Base-by-base conservation (phyloP, 2,329 filamentous ascomycete genomes). In the Arthrobotrys sinensis region DNA sequence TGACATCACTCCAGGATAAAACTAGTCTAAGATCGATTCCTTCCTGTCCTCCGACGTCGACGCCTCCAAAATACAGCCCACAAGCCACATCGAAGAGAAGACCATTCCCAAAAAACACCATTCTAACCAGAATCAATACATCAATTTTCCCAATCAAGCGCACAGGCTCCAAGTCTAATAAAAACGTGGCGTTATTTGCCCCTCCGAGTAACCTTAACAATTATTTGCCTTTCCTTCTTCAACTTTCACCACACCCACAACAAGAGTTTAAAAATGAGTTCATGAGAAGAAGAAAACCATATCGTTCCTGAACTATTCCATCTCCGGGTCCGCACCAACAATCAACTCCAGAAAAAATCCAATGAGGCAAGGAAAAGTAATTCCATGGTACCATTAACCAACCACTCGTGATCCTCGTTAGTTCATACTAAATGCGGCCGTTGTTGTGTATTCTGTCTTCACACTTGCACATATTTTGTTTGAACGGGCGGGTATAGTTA, bases 271-370 rank as follows among this genome's bases (percentile, higher is more conserved):
- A 45, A 16, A 45, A 5, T 3, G n/a, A 45, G n/a, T 45, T 14
- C 4, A 36, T 12, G 24, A 3, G 24, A 34, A 64, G 14, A 68
- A 45, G 24, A 48, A 40, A 63, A 21, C 3, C 11, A 24, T 24
- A 50, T 19, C 16, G 71, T 64, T 16, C 73, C 65, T 66, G 73
- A 43, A 66, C 65, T 40, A 77, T 77, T 40, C 73, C 60, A 77
- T 66, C 63, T 16, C 65, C 66, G 73, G 72, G 34, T 10, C 19
- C 40, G 24, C 32, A 63, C 34, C 16, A 8, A 34, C 16, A 19
- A 21, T 16, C 16, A 32, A 10, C 21, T 53, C 7, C 24, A 21
- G 34, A 46, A 60, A n/a, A 19, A 46, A 14, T 5, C 48, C 36
- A 36, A 36, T 7, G 4, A 14, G 24, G 28, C 12, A 21, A 50